Evolutionary conservation across 2,329 filamentous ascomycete species (phyloP).

Genomic region (Phaeomoniella chlamydospora): DNA sequence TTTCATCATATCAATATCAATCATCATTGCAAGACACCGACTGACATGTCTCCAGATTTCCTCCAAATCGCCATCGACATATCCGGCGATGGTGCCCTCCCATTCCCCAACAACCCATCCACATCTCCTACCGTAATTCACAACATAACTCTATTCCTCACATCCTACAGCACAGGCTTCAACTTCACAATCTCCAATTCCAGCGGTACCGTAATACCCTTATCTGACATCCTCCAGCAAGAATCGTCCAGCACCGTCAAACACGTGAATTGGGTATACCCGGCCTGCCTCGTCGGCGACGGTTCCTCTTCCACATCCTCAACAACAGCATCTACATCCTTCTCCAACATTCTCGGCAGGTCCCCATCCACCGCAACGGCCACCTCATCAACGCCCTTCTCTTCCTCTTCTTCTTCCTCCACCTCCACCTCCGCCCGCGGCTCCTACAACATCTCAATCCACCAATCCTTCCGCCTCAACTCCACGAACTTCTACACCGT

Average conservation of each 20-base stretch:
- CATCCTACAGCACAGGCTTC: conserved; percentile 44
- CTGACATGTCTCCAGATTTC: conserved; percentile 16
- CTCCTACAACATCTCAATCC: conserved; percentile 46
- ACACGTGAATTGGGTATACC: conserved; percentile 60
- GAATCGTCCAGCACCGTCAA: conserved; percentile 57
- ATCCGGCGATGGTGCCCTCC: conserved; percentile 48
- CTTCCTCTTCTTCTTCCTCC: conserved; percentile 1
- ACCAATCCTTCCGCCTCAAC: conserved; percentile 55
- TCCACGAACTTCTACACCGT: conserved; percentile 51
- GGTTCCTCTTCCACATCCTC: conserved; percentile 16
- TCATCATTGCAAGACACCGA: not conserved
- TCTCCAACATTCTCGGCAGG: too few species aligned
- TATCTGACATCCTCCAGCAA: conserved; percentile 41
- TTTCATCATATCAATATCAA: not conserved
- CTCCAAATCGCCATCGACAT: conserved; percentile 55
- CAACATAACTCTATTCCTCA: conserved; percentile 54
- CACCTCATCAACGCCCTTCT: conserved; percentile 6
- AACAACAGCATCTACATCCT: not conserved
- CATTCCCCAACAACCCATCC: conserved; percentile 38
- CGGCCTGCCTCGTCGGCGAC: conserved; percentile 50
- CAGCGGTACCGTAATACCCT: conserved; percentile 16
- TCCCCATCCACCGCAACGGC: conserved; percentile 14
- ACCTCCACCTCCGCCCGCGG: conserved; percentile 32
- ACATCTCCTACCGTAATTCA: conserved; percentile 42
- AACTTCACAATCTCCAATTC: conserved; percentile 56